phyloP scores from a whole-genome alignment of 2,329 filamentous ascomycete species.

The Coniella vitis region DNA sequence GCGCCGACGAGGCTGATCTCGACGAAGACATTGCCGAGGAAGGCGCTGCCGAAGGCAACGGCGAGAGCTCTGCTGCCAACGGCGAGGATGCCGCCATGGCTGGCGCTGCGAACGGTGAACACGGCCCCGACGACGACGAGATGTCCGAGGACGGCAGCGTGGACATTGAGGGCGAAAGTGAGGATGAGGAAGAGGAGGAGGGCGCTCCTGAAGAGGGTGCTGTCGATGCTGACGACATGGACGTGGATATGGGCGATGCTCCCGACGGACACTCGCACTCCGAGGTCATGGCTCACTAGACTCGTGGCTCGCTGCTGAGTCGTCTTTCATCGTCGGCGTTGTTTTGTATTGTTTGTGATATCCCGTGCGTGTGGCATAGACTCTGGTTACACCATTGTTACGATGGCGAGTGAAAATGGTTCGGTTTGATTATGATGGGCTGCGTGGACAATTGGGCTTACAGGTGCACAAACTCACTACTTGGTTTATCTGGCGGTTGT shows the following conservation, averaged over 20 bases:
- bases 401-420: background rate
- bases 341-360: slow-evolving; percentile 14
- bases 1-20: slow-evolving; percentile 78
- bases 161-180: slow-evolving; percentile 32
- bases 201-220: slow-evolving; percentile 23
- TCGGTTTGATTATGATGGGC: too few species aligned
- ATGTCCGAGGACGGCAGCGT: slow-evolving; percentile 33
- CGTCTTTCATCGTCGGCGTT: slow-evolving; percentile 14
- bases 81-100: slow-evolving; percentile 28
- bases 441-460: too few species aligned
- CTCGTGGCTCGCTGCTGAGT: slow-evolving; percentile 12
- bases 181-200: slow-evolving; percentile 31
- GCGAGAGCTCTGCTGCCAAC: slow-evolving; percentile 11
- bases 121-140: slow-evolving; percentile 28
- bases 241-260: slow-evolving; percentile 26
- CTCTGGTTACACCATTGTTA: slow-evolving; percentile 5
- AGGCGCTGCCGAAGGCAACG: slow-evolving; percentile 35
- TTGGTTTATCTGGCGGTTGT: too few species aligned
- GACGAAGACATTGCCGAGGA: slow-evolving; percentile 51
- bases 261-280: slow-evolving; percentile 11
- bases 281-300: slow-evolving; percentile 15
- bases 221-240: slow-evolving; percentile 28
- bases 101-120: slow-evolving; percentile 21
- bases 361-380: slow-evolving; percentile 15
- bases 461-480: too few species aligned